Evolutionary conservation across 352 stramenopile genomes (phyloP).

Genomic region (Aphanomyces stellatus): DNA sequence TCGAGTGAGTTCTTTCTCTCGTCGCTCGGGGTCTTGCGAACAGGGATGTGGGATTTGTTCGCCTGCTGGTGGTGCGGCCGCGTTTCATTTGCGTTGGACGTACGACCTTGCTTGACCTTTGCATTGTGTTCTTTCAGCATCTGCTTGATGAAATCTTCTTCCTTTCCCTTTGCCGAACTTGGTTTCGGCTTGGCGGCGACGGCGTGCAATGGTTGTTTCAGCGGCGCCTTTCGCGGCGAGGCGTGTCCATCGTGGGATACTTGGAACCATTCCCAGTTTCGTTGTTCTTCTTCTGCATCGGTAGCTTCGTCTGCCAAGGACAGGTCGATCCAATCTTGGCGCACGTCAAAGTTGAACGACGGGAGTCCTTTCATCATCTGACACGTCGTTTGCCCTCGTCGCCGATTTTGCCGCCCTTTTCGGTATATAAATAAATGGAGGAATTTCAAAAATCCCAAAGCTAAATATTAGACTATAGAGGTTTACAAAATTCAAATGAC

Average conservation of each 20-base stretch:
- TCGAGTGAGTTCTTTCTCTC: neutral
- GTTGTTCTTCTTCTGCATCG: slow-evolving; percentile 6
- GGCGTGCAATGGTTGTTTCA: neutral
- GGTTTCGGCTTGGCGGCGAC: neutral
- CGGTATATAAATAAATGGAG: neutral
- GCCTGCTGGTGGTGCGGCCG: neutral
- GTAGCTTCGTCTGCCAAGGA: slow-evolving; percentile 1
- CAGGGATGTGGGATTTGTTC: neutral
- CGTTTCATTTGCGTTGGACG: no score
- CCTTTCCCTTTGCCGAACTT: neutral
- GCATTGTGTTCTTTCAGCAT: slow-evolving; percentile 14
- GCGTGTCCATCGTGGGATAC: neutral
- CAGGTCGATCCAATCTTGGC: slow-evolving; percentile 5
- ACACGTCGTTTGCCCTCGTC: no score
- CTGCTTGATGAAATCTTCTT: slow-evolving; percentile 13
- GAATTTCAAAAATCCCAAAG: neutral
- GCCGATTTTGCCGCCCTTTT: neutral
- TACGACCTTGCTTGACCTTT: slow-evolving; percentile 8
- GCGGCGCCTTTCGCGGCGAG: slow-evolving; percentile 4
- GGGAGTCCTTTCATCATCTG: neutral
- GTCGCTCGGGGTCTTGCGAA: neutral
- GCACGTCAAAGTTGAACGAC: slow-evolving; percentile 6
- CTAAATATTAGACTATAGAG: neutral
- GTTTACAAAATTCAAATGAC: neutral
- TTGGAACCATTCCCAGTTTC: slow-evolving; percentile 20